Base-by-base conservation (phyloP, 208 protist species). In the Wallacemonas sp. region DNA sequence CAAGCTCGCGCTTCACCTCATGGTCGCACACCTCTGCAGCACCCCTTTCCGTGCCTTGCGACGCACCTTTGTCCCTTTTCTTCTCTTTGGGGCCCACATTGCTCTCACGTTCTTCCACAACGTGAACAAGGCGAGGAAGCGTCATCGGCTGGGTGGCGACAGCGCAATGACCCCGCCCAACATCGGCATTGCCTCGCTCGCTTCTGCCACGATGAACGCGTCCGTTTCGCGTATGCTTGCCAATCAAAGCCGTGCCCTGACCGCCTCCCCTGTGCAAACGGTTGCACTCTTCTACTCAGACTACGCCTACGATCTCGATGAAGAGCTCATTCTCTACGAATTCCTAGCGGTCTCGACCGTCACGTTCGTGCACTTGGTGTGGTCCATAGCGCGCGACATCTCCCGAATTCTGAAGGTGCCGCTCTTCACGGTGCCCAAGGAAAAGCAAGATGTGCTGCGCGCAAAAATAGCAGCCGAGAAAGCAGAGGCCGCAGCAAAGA, bases 1-100 rank as follows among this genome's bases (percentile, higher is more conserved):
- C 33, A 93, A 93, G 66, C 68, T 91, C 27, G 59, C 72, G n/a
- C 77, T 94, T 27, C 84, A 91, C 51, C 51, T 96, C 19, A 96
- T 96, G 91, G 51, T 96, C 31, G 68, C 84, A 11, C 88, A 94
- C 74, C 68, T 94, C 8, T 90, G 75, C 72, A 31, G 36, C 33
- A 38, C 49, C 1, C 60, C 71, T 44, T 91, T 87, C 68, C 62
- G 68, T 34, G 66, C 84, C 1, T 77, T 93, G 49, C 82, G 75
- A 26, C 75, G 84, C n/a, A 92, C 87, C 4, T 75, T 95, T 31
- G 45, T 70, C n/a, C 84, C 84, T 6, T 83, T 93, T 49, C 38
- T 92, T 9, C 62, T 87, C 53, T 72, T 93, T 30, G 80, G 59
- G 41, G 63, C 45, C 4, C 85, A 93, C 63, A 73, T 89, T 49